A percentile compares a stretch with the other conserved stretches of the same genome.
phyloP scores from a whole-genome alignment of 1,139 yeast genomes.

The Schizosaccharomyces versatilis region DNA sequence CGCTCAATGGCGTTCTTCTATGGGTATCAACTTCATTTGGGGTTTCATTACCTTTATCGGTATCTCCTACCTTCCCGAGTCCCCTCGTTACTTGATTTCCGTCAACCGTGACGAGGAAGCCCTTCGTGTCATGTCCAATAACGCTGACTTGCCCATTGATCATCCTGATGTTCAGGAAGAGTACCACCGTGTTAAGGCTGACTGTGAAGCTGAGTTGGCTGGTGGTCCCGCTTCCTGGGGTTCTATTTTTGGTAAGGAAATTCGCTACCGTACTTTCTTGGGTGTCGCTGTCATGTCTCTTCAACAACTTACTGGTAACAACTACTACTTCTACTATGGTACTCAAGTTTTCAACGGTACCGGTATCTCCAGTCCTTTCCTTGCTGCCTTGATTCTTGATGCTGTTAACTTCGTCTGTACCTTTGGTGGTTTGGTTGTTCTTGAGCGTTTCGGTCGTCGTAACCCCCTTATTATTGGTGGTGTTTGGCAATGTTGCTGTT shows the following conservation, averaged over 20 bases:
- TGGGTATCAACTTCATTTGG: conserved; percentile 28
- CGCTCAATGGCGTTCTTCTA: conserved; percentile 44
- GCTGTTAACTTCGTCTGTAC: conserved; percentile 60
- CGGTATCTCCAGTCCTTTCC: conserved; percentile 31
- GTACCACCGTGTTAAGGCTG: conserved; percentile 24
- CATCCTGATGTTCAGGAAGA: conserved; percentile 23
- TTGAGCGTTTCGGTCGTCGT: conserved; percentile 55
- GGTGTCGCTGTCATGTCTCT: conserved; percentile 29
- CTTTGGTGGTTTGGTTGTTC: conserved; percentile 40
- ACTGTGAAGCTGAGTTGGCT: conserved; percentile 24
- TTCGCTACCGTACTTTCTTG: conserved; percentile 21
- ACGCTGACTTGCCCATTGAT: conserved; percentile 23
- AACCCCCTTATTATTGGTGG: conserved; percentile 41
- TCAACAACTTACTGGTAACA: conserved; percentile 50
- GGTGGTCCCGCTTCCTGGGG: conserved; percentile 19
- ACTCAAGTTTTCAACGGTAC: conserved; percentile 39
- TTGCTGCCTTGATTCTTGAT: conserved; percentile 58
- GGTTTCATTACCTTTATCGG: conserved; percentile 27
- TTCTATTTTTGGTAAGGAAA: conserved; percentile 5
- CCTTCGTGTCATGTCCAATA: conserved; percentile 17
- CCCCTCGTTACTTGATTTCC: conserved; percentile 50
- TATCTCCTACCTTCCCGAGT: conserved; percentile 51
- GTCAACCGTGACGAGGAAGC: conserved; percentile 36
- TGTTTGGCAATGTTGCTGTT: conserved; percentile 40
- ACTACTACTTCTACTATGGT: conserved; percentile 43